Evolutionary conservation across 2,329 filamentous ascomycete species (phyloP), one percentile per base, ranked within the genome.

Genomic region (Xylariales sp.): DNA sequence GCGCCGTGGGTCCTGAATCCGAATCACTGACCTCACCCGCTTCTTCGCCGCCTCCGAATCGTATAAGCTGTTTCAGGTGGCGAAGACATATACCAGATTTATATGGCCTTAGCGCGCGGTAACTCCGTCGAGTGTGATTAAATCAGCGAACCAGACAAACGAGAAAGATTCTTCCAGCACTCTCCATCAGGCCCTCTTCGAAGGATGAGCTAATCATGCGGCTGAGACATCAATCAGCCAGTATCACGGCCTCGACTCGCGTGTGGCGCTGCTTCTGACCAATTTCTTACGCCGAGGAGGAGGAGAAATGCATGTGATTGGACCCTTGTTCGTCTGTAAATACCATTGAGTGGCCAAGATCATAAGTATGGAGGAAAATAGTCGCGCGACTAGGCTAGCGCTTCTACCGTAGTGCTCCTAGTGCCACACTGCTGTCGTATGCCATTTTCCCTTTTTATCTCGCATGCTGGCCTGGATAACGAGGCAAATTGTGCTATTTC

Each of bases 191-290:
- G 6, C 8, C n/a, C 41, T 45, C 41, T 18, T 32, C 39, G 54
- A 59, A 53, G 63, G 54, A 68, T 66, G 62, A 68, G 63, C 64
- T 69, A 67, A 67, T 57, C 67, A 63, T 53, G 59, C 55, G 63
- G 64, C 64, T 69, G 64, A 66, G 63, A 60, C 49, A 45, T 56
- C 49, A 64, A 45, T 56, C 49, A 64, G 12, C 48, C 41, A 67
- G 18, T 45, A 34, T 55, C 28, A 64, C 59, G 41, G 59, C 49
- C 23, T 55, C 48, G 8, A 54, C n/a, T 9, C 28, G 28, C 50
- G 39, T 49, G 62, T 68, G 62, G 62, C 57, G 62, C 57, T 62
- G 46, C 34, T 59, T 41, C 39, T 62, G 62, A n/a, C 53, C 57
- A 58, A 43, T 28, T 59, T 41, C 39, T 62, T 65, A n/a, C 53